Base-by-base conservation (phyloP, 176 grass and related monocot species). In the Miscanthus lutarioriparius region DNA sequence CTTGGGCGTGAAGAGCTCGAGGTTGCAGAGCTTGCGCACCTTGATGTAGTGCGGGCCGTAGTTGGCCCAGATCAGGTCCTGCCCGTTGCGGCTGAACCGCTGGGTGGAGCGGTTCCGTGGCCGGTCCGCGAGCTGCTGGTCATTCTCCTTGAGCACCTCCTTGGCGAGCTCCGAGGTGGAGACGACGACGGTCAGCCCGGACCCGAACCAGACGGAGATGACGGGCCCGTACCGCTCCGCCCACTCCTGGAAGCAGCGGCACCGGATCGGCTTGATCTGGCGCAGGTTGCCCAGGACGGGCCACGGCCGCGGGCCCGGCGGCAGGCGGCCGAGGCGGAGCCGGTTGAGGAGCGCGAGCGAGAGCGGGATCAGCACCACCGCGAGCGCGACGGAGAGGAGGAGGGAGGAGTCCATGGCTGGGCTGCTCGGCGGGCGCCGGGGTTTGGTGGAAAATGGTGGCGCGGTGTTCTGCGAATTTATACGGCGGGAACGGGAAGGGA, bases 1-100 rank as follows among this genome's bases (percentile, higher is more conserved):
- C 79, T 75, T 85, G 69, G 90, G 93, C 4, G 93, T 90, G 90
- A 95, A 95, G 83, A 95, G 93, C 93, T 95, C 93, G 74, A 95
- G 90, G 90, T 95, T 95, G 85, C 93, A 95, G 70, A 95, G 75
- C 93, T 92, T 95, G 77, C 93, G 87, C 56, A 95, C 93, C 93
- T 95, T 95, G 75, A 95, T 91, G 87, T 95, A 95, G 87, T 95
- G 93, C 70, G 87, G 88, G 33, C 93, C 93, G 85, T 92, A 95
- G 85, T 95, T 90, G 22, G 93, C 93, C 93, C 93, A 95, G 93
- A 95, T 95, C 62, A 95, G 93, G 82, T 95, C 93, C 88, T 83
- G 77, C 16, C 93, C 93, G 80, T 95, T 82, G 67, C 93, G 87
- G 90, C 93, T 95, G 93, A 95, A 95, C 0, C 87, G 79, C 80